Evolutionary conservation across 495 filamentous ascomycete species (phyloP).

Genomic region (Bryoglossum gracile): DNA sequence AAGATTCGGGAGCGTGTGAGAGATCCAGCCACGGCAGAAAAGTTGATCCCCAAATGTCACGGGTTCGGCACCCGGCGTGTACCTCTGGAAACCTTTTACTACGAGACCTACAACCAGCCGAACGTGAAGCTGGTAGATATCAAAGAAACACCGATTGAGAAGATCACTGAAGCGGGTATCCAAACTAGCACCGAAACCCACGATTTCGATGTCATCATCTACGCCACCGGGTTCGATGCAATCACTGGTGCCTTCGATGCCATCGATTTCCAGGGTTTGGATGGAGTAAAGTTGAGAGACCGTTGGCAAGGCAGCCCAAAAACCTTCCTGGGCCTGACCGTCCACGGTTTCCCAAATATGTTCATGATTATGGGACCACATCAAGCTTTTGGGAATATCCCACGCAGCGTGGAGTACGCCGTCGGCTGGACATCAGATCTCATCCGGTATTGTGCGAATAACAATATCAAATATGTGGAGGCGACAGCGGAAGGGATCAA

Average conservation of each 20-base stretch:
- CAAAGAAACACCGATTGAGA: constrained; percentile 34
- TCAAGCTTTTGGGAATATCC: constrained; percentile 24
- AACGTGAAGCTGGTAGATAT: constrained; percentile 46
- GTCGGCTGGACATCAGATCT: not conserved
- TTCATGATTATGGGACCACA: constrained; percentile 47
- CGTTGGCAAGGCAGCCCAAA: constrained; percentile 40
- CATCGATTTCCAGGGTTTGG: constrained; percentile 39
- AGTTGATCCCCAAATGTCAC: constrained; percentile 42
- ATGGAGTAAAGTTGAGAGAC: constrained; percentile 36
- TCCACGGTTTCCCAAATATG: constrained; percentile 45
- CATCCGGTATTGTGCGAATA: not conserved
- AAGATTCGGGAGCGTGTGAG: constrained; percentile 39
- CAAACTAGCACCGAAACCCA: constrained; percentile 32
- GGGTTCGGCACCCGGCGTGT: constrained; percentile 42
- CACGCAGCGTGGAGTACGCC: constrained; percentile 14
- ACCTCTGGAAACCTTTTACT: constrained; percentile 44
- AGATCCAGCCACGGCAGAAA: constrained; percentile 40
- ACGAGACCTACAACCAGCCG: constrained; percentile 42
- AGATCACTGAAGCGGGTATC: constrained; percentile 38
- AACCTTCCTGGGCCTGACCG: constrained; percentile 43
- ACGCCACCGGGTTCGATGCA: constrained; percentile 51
- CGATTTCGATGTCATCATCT: constrained; percentile 46
- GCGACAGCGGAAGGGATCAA: not conserved
- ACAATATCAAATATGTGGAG: not conserved
- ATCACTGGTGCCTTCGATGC: constrained; percentile 44